A percentile compares a stretch with the other conserved stretches of the same genome.
Evolutionary conservation across 371 early-diverging fungal species (phyloP).

Genomic region (Coemansia sp.): DNA sequence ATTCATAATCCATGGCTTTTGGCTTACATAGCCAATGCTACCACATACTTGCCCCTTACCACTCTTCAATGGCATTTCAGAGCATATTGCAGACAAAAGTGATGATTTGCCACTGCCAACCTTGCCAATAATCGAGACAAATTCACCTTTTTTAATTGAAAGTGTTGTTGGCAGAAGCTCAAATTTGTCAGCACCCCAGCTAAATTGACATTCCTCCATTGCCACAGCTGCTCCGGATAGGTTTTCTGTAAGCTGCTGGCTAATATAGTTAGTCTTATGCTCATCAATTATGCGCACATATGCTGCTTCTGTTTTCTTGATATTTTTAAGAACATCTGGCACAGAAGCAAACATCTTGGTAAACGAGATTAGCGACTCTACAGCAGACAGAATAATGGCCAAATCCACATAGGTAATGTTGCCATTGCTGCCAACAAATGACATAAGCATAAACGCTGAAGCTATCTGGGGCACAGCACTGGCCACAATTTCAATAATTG

Average conservation of each 20-base stretch:
- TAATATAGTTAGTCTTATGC: neutral
- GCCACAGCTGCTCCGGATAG: neutral
- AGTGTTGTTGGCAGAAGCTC: slow-evolving; percentile 67
- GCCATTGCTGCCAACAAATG: neutral
- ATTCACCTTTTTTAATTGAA: slow-evolving; percentile 59
- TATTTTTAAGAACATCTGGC: neutral
- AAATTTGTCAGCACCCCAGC: slow-evolving; percentile 52
- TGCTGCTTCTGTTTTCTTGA: neutral
- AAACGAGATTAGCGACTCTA: slow-evolving; percentile 12
- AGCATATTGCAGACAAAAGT: slow-evolving; percentile 76
- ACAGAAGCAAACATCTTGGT: slow-evolving; percentile 1
- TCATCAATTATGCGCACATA: slow-evolving; percentile 1
- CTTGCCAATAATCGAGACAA: slow-evolving; percentile 78
- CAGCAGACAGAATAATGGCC: slow-evolving; percentile 8
- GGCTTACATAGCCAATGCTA: slow-evolving; percentile 82
- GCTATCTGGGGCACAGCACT: slow-evolving; percentile 7
- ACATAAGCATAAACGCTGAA: slow-evolving; percentile 4
- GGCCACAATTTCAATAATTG: neutral
- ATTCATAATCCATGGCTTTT: slow-evolving; percentile 93
- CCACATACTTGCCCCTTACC: slow-evolving; percentile 73
- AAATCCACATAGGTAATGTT: slow-evolving; percentile 13
- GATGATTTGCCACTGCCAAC: slow-evolving; percentile 90
- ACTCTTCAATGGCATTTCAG: slow-evolving; percentile 74
- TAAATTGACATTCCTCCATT: slow-evolving; percentile 16
- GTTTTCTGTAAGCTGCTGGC: neutral